Evolutionary conservation across 768 basidiomycete species (phyloP), one percentile per base, ranked within the genome.

Genomic region (Collybia nuda): DNA sequence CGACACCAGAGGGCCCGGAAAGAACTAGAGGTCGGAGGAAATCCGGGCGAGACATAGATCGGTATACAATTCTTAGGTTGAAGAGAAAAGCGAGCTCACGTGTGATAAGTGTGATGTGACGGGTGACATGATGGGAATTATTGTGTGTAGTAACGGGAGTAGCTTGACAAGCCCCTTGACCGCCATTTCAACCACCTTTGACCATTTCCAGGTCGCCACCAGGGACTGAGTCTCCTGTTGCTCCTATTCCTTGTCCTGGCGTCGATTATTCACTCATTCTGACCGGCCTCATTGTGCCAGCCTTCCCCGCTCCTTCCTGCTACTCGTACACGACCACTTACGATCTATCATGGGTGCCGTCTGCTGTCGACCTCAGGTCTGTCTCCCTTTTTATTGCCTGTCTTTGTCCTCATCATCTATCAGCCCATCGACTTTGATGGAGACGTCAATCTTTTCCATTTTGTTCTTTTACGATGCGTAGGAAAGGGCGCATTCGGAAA

Each of bases 401-500:
- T 40, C 47, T 38, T 28, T 18, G 8, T 12, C n/a, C 47, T 53
- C 11, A 48, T 7, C 8, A 36, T 38, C 22, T 9, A 55, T 19
- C 64, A 96, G 91, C 91, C 91, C 56, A 88, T 95, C 70, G 93
- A 96, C 76, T 96, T 94, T 65, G 93, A 95, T 59, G 92, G 90
- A 56, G 93, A 96, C 55, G 88, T 93, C 65, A 96, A 93, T 65
- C 85, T 99, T 50, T 99, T 97, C 68, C 97, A 99, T 65, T 99
- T 99, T 65, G 81, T 91, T 55, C 86, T 99, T 36, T 70, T 98
- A 17, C 79, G 96, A 60, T 95, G 93, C 57, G 95, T 99, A n/a
- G 96, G 96, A 18, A 98, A 98, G 68, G 96, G 96, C 44, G 96
- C 96, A 1, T 98, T 99, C 69, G 96, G 96, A 65, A 98, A 99